Evolutionary conservation across 805 yeast genomes (phyloP).

Genomic region (Jamesozyma hellenica): DNA sequence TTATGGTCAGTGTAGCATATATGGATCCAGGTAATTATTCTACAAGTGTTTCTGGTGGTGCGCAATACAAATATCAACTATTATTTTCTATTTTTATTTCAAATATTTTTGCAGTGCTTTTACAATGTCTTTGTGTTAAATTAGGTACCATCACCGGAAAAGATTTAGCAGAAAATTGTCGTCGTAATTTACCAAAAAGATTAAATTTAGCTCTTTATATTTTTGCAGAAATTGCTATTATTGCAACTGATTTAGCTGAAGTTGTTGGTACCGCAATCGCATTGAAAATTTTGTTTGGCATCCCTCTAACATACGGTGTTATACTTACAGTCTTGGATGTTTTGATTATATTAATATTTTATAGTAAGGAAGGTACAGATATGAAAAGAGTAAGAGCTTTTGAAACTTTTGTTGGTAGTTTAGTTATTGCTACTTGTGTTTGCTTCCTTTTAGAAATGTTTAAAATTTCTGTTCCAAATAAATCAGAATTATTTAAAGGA

Average conservation of each 20-base stretch:
- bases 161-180: slow-evolving; percentile 82
- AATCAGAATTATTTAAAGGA: slow-evolving; percentile 48
- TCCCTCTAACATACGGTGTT: slow-evolving; percentile 71
- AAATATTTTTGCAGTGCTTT: slow-evolving; percentile 73
- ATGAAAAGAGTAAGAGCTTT: slow-evolving; percentile 66
- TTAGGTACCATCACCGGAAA: slow-evolving; percentile 89
- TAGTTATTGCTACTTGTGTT: slow-evolving; percentile 63
- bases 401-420: slow-evolving; percentile 60
- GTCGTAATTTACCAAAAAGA: slow-evolving; percentile 56
- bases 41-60: slow-evolving; percentile 87
- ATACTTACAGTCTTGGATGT: slow-evolving; percentile 75
- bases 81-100: slow-evolving; percentile 73
- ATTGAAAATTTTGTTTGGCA: slow-evolving; percentile 59
- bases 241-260: slow-evolving; percentile 89
- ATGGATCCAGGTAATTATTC: slow-evolving; percentile 98
- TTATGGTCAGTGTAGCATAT: slow-evolving; percentile 91
- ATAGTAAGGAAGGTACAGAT: slow-evolving; percentile 64
- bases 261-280: slow-evolving; percentile 91
- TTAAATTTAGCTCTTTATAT: slow-evolving; percentile 51
- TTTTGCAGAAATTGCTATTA: slow-evolving; percentile 76
- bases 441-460: slow-evolving; percentile 67
- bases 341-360: slow-evolving; percentile 64
- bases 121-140: slow-evolving; percentile 81
- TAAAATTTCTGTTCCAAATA: slow-evolving; percentile 45
- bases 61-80: slow-evolving; percentile 68